A percentile compares a stretch with the other conserved stretches of the same genome.
Conservation (phyloP, 2,329 filamentous ascomycete genomes). For the Bipolaris gigantea region DNA sequence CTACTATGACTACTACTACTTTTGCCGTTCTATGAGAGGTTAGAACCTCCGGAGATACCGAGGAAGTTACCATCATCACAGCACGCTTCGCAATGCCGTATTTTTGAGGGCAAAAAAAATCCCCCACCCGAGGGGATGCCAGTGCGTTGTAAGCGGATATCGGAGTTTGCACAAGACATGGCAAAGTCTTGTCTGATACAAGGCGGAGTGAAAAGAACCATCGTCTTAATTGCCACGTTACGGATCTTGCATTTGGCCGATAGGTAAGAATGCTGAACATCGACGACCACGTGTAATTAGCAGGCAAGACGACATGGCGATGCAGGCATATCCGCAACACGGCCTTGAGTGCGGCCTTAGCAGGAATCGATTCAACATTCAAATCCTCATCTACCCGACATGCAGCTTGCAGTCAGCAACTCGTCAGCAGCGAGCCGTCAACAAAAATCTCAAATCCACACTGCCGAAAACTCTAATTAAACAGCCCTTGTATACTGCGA, state of each 20-base stretch:
- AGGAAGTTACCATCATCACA: constrained; percentile 8
- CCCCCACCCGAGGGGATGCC: background rate
- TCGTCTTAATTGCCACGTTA: background rate
- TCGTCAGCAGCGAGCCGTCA: background rate
- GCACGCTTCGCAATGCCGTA: constrained; percentile 1
- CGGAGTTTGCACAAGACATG: background rate
- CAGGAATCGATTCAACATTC: background rate
- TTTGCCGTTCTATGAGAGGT: constrained; percentile 13
- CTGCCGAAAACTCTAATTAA: background rate
- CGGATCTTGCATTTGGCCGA: constrained; percentile 1
- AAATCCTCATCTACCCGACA: background rate
- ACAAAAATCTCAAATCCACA: background rate
- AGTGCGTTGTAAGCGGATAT: constrained; percentile 2
- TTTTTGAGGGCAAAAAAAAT: background rate
- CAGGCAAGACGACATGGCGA: background rate
- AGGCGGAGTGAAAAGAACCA: background rate
- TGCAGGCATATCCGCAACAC: constrained; percentile 3
- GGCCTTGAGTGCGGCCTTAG: background rate
- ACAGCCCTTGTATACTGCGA: background rate
- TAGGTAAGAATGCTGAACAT: constrained; percentile 3
- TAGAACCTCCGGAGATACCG: constrained; percentile 15
- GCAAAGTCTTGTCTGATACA: background rate
- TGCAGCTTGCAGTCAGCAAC: background rate
- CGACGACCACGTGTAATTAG: background rate
- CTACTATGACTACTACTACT: background rate